Evolutionary conservation across 192 early-diverging fungal species (phyloP), one percentile per base, ranked within the genome.

Genomic region (Linnemannia zychae): DNA sequence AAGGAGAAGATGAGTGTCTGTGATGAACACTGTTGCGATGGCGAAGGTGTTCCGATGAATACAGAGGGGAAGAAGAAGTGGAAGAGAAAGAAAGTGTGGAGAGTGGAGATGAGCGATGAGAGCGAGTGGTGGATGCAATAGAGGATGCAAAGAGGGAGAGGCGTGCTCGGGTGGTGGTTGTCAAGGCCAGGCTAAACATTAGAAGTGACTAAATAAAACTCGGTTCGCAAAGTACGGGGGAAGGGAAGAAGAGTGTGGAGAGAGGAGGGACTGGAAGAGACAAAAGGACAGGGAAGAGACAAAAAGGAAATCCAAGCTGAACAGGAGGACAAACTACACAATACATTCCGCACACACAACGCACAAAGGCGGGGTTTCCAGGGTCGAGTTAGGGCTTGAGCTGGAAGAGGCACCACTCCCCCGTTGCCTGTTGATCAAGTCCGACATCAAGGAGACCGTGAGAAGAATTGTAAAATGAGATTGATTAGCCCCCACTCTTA

Each of bases 351-450:
- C n/a, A n/a, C n/a, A n/a, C n/a, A n/a, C n/a, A n/a, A n/a, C n/a
- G n/a, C n/a, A n/a, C n/a, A n/a, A n/a, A n/a, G n/a, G n/a, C n/a
- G n/a, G n/a, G n/a, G n/a, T n/a, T n/a, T n/a, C n/a, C n/a, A n/a
- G 34, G 0, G 36, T 74, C 60, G 34, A 48, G 63, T 17, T 49
- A 52, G 12, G n/a, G 16, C 9, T 36, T 63, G 72, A 75, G 67
- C 36, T 79, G 46, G 53, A 84, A 84, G 2, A 84, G 3, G 16
- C 72, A 71, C 82, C 82, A 84, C 13, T 78, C 82, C 1, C 82
- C 82, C 7, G 75, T 79, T 79, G 71, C 79, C 82, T 84, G 37
- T 6, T 31, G 33, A 73, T 6, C 28, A 63, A 63, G 57, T 63
- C 57, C 57, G 57, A 63, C 40, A 44, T 44, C 40, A 44, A 44